Evolutionary conservation across 306 rosid species (phyloP).

Genomic region (Sechiopsis laciniata): DNA sequence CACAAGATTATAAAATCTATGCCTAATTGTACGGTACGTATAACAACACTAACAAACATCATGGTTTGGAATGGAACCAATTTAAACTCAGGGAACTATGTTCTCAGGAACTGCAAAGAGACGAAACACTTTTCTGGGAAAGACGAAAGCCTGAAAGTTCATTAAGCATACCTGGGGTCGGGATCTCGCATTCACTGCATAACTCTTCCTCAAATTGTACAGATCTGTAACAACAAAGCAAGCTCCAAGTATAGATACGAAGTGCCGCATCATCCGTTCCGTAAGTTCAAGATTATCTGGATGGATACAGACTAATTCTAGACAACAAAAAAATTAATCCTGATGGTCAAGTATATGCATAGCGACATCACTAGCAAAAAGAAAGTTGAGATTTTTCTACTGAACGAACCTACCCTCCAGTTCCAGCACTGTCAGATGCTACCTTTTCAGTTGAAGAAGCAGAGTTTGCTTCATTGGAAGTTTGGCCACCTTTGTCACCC

Average conservation of each 20-base stretch:
- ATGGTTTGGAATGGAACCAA: conserved; percentile 4
- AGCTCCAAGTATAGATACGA: conserved; percentile 14
- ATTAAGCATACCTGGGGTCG: conserved; percentile 10
- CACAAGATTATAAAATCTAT: background rate
- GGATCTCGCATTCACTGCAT: conserved; percentile 9
- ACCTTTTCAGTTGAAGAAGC: conserved; percentile 36
- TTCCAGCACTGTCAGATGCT: conserved; percentile 37
- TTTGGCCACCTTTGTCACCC: conserved; percentile 27
- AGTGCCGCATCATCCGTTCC: conserved; percentile 3
- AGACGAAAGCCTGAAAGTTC: conserved; percentile 3
- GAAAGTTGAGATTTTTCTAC: conserved; percentile 19
- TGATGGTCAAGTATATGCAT: conserved; percentile 21
- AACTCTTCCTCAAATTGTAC: conserved; percentile 12
- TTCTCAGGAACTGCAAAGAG: background rate
- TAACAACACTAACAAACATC: conserved; percentile 22
- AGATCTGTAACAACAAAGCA: conserved; percentile 12
- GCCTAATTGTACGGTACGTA: background rate
- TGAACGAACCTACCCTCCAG: conserved; percentile 11
- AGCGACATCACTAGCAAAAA: conserved; percentile 4
- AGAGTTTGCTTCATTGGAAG: conserved; percentile 32
- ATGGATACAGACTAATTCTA: conserved; percentile 21
- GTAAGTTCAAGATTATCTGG: conserved; percentile 19
- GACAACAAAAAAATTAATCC: conserved; percentile 7
- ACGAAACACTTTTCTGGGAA: background rate
- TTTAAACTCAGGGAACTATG: conserved; percentile 3